These are phyloP conservation scores for Allantophomopsis lycopodina DNA, from an alignment of 2,329 filamentous ascomycete species.

Conservation along the genomic window DNA sequence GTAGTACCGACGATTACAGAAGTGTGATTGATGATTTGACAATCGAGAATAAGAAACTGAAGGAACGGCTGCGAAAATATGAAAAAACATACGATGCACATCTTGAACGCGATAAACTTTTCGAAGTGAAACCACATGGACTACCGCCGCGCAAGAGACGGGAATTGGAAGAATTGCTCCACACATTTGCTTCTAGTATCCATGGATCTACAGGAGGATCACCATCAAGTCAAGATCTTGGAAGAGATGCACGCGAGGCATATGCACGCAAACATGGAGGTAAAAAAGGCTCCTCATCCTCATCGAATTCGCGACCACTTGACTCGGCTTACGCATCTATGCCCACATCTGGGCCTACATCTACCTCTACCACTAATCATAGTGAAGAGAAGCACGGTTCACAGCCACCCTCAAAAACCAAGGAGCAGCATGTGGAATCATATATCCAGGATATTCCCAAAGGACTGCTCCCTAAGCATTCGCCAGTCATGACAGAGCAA, in stretches of 20 bases:
- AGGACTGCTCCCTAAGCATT: conserved; percentile 47
- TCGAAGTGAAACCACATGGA: conserved; percentile 71
- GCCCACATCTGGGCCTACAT: conserved; percentile 26
- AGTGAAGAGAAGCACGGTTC: conserved; percentile 1
- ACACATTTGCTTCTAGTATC: conserved; percentile 54
- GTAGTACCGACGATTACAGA: conserved; percentile 53
- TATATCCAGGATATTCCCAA: conserved; percentile 63
- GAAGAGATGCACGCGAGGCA: conserved; percentile 2
- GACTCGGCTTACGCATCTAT: conserved; percentile 55
- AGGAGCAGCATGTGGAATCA: conserved; percentile 48
- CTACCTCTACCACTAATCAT: conserved; percentile 14
- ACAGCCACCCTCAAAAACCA: conserved; percentile 7
- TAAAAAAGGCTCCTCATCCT: conserved; percentile 20
- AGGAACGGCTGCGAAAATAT: conserved; percentile 57
- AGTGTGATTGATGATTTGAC: conserved; percentile 83
- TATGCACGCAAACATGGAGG: conserved; percentile 16
- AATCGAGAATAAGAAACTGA: conserved; percentile 68
- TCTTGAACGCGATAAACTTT: conserved; percentile 62
- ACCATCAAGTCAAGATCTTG: not conserved
- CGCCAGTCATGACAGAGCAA: conserved; percentile 49
- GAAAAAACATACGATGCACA: conserved; percentile 53
- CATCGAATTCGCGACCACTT: conserved; percentile 23
- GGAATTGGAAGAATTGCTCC: conserved; percentile 61
- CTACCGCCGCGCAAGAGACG: conserved; percentile 59
- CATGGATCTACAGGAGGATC: conserved; percentile 26